Evolutionary conservation across 2,329 filamentous ascomycete species (phyloP), one percentile per base, ranked within the genome.

Genomic region (Claviceps purpurea): DNA sequence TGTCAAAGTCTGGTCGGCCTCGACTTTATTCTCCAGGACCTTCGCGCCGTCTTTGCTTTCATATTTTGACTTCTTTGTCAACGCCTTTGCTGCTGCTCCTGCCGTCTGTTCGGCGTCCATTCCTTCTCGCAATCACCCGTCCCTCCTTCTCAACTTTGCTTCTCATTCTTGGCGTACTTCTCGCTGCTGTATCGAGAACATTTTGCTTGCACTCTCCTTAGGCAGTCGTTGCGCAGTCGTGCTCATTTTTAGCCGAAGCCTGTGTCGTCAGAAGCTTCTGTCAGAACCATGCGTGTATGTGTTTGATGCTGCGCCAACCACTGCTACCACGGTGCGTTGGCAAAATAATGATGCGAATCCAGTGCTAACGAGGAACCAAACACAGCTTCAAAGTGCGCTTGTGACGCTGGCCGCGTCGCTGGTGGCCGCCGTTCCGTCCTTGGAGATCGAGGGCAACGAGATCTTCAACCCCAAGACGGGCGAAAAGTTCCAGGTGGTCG

Each of bases 401-500:
- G 62, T 77, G 64, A 75, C 75, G 59, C 66, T 79, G 50, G 71
- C 72, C 64, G 77, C 76, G 55, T 70, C 73, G 56, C 65, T 75
- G 42, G 76, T 73, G 49, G 69, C 71, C 50, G 81, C 81, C 50
- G 77, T 85, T 50, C 73, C 72, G 54, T 66, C 78, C 10, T 73
- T 85, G 50, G 71, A 74, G 54, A 72, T 82, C 55, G 61, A 77
- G 53, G 79, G 78, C 57, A 72, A 71, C 54, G 70, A 80, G 61
- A 82, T 85, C 54, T 71, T 84, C 65, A 80, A 83, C 66, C 69
- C 76, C 43, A 67, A 68, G 54, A 78, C 73, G 22, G 78, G 78
- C 55, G 71, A 79, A 60, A 75, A 75, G 56, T 84, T 84, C 68
- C 78, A 84, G 69, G 73, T 86, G 55, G 74, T 83, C 49, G 82